Evolutionary conservation across 805 yeast genomes (phyloP).

Genomic region (Yueomyces sinensis): DNA sequence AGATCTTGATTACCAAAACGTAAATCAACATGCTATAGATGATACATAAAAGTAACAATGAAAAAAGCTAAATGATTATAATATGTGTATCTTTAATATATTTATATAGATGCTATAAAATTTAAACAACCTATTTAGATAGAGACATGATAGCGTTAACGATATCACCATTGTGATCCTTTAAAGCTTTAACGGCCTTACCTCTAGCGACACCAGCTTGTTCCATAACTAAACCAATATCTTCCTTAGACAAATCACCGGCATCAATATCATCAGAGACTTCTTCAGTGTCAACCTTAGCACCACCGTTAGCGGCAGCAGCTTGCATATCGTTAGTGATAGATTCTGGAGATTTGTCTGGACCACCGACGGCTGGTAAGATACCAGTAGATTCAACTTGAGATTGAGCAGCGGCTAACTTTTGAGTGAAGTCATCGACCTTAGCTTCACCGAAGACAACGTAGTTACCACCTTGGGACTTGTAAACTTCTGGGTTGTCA

Average conservation of each 20-base stretch:
- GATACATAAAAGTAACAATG: no score
- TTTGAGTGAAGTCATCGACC: slow-evolving; percentile 84
- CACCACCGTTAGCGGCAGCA: slow-evolving; percentile 31
- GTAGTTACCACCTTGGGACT: slow-evolving; percentile 84
- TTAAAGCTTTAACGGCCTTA: slow-evolving; percentile 86
- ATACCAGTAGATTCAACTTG: slow-evolving; percentile 37
- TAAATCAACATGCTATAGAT: no score
- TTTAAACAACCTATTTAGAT: slow-evolving; percentile 26
- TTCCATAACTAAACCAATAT: slow-evolving; percentile 74
- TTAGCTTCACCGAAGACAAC: slow-evolving; percentile 97
- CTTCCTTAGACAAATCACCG: slow-evolving; percentile 69
- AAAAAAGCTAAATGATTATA: no score
- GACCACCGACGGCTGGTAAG: slow-evolving; percentile 29
- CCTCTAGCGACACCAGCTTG: slow-evolving; percentile 84
- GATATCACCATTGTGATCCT: slow-evolving; percentile 80
- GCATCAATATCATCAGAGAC: slow-evolving; percentile 74
- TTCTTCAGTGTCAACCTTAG: slow-evolving; percentile 26
- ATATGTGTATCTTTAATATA: no score
- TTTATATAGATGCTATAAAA: no score
- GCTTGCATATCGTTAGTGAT: slow-evolving; percentile 76
- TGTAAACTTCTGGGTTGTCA: slow-evolving; percentile 91
- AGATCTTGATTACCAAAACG: no score
- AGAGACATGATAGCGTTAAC: slow-evolving; percentile 92
- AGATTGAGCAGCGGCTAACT: slow-evolving; percentile 72
- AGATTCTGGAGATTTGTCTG: slow-evolving; percentile 54